These are phyloP conservation scores for Aureobasidium sp. DNA, from an alignment of 2,329 filamentous ascomycete species.

Conservation along the genomic window DNA sequence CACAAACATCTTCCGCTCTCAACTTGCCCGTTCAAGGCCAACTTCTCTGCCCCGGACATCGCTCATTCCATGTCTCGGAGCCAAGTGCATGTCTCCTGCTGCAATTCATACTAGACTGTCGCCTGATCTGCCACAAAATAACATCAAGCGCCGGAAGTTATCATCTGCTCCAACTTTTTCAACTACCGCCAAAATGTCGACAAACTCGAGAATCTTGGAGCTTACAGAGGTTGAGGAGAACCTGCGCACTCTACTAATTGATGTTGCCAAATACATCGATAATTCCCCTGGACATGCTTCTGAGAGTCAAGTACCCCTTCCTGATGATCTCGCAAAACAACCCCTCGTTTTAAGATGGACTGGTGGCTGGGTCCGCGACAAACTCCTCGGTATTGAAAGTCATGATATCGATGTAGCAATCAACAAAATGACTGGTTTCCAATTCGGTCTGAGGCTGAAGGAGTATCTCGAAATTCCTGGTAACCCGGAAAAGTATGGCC, in stretches of 20 bases:
- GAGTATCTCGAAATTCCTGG: slow-evolving; percentile 56
- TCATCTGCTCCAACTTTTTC: background rate
- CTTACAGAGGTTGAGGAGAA: slow-evolving; percentile 65
- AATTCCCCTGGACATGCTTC: slow-evolving; percentile 22
- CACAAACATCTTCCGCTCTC: background rate
- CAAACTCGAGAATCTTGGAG: slow-evolving; percentile 30
- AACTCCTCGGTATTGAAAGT: slow-evolving; percentile 61
- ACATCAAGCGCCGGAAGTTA: slow-evolving; percentile 22
- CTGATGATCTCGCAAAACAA: slow-evolving; percentile 37
- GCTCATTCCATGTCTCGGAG: background rate
- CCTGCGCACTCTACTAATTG: slow-evolving; percentile 67
- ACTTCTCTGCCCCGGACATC: background rate
- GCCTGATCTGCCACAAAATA: slow-evolving; percentile 2
- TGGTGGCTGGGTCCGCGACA: slow-evolving; percentile 82
- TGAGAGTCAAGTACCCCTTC: slow-evolving; percentile 28
- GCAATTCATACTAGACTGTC: slow-evolving; percentile 21
- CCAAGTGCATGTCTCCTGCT: slow-evolving; percentile 24
- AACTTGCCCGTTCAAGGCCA: background rate
- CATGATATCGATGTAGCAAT: slow-evolving; percentile 82
- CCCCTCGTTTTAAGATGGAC: slow-evolving; percentile 64
- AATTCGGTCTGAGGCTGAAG: slow-evolving; percentile 62
- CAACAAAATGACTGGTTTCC: slow-evolving; percentile 73
- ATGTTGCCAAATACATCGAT: slow-evolving; percentile 67
- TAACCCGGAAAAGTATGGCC: slow-evolving; percentile 53
- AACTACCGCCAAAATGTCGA: background rate